Evolutionary conservation across 1,284 basidiomycete genomes (phyloP), one percentile per base, ranked within the genome.

Genomic region (Apiotrichum gamsii): DNA sequence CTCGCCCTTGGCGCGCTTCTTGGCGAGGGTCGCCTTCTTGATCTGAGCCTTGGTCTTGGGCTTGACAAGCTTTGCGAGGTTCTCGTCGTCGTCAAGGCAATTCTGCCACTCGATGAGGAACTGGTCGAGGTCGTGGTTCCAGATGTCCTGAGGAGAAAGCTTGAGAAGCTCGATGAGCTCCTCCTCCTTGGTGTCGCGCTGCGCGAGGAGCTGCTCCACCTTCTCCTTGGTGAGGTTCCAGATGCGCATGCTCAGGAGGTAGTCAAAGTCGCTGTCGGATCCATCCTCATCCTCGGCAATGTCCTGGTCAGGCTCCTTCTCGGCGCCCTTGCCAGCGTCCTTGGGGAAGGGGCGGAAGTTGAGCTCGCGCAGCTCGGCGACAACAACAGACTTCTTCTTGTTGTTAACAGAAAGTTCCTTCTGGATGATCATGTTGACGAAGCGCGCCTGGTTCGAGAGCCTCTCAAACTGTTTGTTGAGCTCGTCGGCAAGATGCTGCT

Each of bases 221-320:
- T 87, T 94, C 74, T 98, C 94, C 59, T 80, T 83, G 1, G 95
- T 98, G 74, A 98, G 76, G 73, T 84, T 96, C 77, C 83, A 93
- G 67, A 98, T 93, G 5, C 88, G 76, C 94, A 99, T 98, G 23
- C 87, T 83, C 51, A 99, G 76, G 51, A 98, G 73, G 74, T 99
- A 98, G 70, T 99, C 94, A 65, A 78, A 99, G 72, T 97, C 95
- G 33, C 79, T 80, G 16, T 77, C 70, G 5, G 72, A 66, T 16
- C 76, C 77, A n/a, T 75, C 71, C n/a, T 73, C 75, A 3, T 70
- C 76, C 4, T 76, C 77, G 8, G 81, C 82, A 28, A 28, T 28
- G 25, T 28, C 25, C 25, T 28, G 25, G 25, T 28, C 25, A 11
- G 25, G 25, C 21, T 42, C 40, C 9, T 37, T 20, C 8, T 11